Conservation (phyloP, 2,329 filamentous ascomycete genomes). For the Alternaria brassicae region DNA sequence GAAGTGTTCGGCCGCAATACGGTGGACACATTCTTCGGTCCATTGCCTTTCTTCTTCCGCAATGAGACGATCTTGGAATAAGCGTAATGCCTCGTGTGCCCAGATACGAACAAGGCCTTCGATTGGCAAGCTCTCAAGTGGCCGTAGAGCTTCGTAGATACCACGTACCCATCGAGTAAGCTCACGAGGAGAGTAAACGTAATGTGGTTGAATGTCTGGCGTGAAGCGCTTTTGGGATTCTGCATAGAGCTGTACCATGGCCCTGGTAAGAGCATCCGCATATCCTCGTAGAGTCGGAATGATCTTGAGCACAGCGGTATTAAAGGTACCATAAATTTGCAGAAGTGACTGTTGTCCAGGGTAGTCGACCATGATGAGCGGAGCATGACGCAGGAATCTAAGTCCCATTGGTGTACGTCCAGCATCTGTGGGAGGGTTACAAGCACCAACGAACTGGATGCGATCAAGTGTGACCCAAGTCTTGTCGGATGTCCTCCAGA, state of each 20-base stretch:
- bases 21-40: constrained; percentile 87
- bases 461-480: constrained; percentile 97
- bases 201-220: constrained; percentile 95
- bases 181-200: constrained; percentile 99
- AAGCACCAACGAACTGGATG: constrained; percentile 98
- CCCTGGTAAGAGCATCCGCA: constrained; percentile 88
- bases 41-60: constrained; percentile 92
- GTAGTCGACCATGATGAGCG: constrained; percentile 99
- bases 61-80: constrained; percentile 97
- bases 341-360: constrained; percentile 92
- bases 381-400: constrained; percentile 93
- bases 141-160: constrained; percentile 94
- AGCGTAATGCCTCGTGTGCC: constrained; percentile 93
- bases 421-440: constrained; percentile 96
- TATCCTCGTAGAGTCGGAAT: constrained; percentile 94
- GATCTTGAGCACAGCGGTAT: constrained; percentile 93
- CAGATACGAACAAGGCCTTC: constrained; percentile 96
- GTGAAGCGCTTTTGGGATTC: constrained; percentile 96
- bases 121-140: constrained; percentile 83
- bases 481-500: constrained; percentile 98
- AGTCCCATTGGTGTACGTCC: constrained; percentile 93
- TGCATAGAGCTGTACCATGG: constrained; percentile 96
- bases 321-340: constrained; percentile 99
- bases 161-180: constrained; percentile 97
- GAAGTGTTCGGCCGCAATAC: constrained; percentile 90